phyloP scores from a whole-genome alignment of 495 filamentous ascomycete species.

The Rostrohypoxylon terebratum region DNA sequence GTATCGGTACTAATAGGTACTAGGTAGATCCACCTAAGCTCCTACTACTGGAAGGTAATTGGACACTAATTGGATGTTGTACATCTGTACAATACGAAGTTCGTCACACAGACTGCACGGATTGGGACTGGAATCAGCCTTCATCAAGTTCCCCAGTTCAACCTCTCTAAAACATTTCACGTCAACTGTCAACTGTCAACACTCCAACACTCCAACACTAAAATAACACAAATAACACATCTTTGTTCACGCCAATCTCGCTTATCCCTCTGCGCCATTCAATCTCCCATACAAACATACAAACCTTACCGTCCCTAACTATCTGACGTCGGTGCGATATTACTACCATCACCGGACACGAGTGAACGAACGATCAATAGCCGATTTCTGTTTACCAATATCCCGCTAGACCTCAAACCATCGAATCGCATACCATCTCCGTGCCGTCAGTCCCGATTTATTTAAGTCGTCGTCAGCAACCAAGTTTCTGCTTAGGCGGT shows the following conservation, averaged over 20 bases:
- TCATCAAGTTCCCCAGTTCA: constrained; percentile 39
- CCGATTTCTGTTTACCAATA: neutral
- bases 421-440: constrained; percentile 32
- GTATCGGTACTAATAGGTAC: too few species aligned
- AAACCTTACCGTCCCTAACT: constrained; percentile 6
- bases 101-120: constrained; percentile 18
- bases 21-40: constrained; percentile 29
- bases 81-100: constrained; percentile 43
- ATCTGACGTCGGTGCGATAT: constrained; percentile 12
- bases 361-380: constrained; percentile 20
- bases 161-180: constrained; percentile 41
- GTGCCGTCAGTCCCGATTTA: constrained; percentile 31
- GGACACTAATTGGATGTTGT: constrained; percentile 23
- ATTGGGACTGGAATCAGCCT: constrained; percentile 29
- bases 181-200: too few species aligned
- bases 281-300: neutral
- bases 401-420: neutral
- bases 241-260: constrained; percentile 11
- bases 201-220: too few species aligned
- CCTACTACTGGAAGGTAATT: too few species aligned
- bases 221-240: constrained; percentile 11
- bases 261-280: neutral
- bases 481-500: neutral
- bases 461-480: constrained; percentile 37
- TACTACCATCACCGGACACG: constrained; percentile 36